Conservation (phyloP, 441 rosid genomes). For the Pelargonium exstipulatum region DNA sequence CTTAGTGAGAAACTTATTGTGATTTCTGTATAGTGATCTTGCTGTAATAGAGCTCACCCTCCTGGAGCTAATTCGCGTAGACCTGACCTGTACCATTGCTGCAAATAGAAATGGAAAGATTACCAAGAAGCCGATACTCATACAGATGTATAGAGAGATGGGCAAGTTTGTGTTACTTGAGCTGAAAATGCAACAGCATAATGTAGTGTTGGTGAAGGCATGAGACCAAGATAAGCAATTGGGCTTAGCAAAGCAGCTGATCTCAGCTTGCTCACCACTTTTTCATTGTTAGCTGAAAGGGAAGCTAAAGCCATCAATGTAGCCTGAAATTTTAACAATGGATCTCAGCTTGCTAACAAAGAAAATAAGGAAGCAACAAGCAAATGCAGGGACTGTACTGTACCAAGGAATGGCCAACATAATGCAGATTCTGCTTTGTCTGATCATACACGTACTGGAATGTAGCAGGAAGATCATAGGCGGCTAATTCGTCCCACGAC, state of each 20-base stretch:
- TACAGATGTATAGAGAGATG: neutral
- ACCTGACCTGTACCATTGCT: slow-evolving; percentile 45
- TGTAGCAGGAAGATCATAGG: slow-evolving; percentile 32
- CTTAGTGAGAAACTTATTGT: neutral
- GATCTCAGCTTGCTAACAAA: too few relatives aligned
- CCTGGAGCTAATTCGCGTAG: slow-evolving; percentile 35
- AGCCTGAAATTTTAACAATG: slow-evolving; percentile 20
- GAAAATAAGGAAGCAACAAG: neutral
- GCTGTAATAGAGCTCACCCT: slow-evolving; percentile 27
- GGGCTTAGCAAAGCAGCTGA: slow-evolving; percentile 34
- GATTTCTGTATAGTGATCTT: neutral
- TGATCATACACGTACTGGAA: slow-evolving; percentile 26
- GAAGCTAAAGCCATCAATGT: slow-evolving; percentile 32
- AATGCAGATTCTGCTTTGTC: slow-evolving; percentile 35
- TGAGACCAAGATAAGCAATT: slow-evolving; percentile 26
- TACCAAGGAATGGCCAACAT: slow-evolving; percentile 43
- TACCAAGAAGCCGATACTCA: neutral
- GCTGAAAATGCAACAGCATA: slow-evolving; percentile 25
- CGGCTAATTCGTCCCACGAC: slow-evolving; percentile 42
- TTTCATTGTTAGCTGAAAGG: slow-evolving; percentile 19
- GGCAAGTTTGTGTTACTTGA: slow-evolving; percentile 18
- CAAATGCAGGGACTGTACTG: neutral
- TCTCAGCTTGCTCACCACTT: slow-evolving; percentile 20
- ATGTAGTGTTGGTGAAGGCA: slow-evolving; percentile 23
- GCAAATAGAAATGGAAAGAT: slow-evolving; percentile 4